Evolutionary conservation across 257 asterid genomes (phyloP).

Genomic region (Gynochthodes officinalis): DNA sequence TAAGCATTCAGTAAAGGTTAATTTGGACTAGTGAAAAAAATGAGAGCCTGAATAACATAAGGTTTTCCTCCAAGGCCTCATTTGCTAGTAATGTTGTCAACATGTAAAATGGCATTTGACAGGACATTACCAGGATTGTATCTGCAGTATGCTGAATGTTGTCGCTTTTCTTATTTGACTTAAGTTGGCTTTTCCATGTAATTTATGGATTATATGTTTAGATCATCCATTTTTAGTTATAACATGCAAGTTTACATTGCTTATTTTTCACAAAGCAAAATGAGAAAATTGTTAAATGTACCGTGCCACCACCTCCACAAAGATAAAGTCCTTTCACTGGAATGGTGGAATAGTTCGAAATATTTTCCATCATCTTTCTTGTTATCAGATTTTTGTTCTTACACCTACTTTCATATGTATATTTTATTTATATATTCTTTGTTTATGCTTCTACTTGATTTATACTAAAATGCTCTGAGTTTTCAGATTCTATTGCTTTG

Average conservation of each 20-base stretch:
- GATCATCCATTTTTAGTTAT: background rate
- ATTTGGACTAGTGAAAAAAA: background rate
- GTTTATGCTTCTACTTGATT: slow-evolving; percentile 5
- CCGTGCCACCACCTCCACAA: background rate
- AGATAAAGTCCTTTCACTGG: background rate
- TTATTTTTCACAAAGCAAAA: background rate
- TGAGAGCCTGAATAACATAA: background rate
- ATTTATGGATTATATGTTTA: slow-evolving; percentile 8
- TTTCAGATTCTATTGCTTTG: slow-evolving; percentile 89
- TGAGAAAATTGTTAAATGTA: background rate
- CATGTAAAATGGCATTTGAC: background rate
- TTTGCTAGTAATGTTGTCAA: background rate
- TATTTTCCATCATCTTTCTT: background rate
- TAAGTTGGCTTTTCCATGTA: background rate
- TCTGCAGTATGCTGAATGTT: slow-evolving; percentile 3
- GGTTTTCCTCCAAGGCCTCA: background rate
- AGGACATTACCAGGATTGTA: background rate
- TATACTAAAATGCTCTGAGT: slow-evolving; percentile 18
- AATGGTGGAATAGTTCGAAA: background rate
- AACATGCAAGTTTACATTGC: background rate
- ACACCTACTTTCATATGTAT: background rate
- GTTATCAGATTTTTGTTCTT: background rate
- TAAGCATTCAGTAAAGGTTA: background rate
- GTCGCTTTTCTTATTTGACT: background rate
- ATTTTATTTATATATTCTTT: slow-evolving; percentile 9